These are phyloP conservation scores for Dactylellina parvicollis DNA, from an alignment of 2,329 filamentous ascomycete genomes.

Conservation along the genomic window DNA sequence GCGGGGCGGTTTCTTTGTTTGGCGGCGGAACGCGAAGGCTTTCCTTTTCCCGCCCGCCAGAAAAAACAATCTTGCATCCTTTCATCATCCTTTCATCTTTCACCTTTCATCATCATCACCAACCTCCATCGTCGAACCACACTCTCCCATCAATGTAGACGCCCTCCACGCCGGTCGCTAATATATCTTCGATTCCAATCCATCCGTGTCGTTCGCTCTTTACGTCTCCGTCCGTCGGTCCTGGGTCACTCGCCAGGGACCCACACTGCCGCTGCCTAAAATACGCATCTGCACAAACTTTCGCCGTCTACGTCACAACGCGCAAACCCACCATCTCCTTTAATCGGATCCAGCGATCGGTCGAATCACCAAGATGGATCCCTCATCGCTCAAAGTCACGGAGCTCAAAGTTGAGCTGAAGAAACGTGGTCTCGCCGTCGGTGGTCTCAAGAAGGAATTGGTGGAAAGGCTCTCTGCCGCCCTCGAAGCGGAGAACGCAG, in stretches of 20 bases:
- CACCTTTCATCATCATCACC: not conserved
- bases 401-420: slow-evolving; percentile 81
- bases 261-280: slow-evolving; percentile 16
- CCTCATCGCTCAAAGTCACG: slow-evolving; percentile 71
- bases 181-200: not conserved
- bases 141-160: not conserved
- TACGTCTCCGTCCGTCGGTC: not conserved
- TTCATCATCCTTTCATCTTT: not conserved
- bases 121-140: not conserved
- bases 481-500: slow-evolving; percentile 60
- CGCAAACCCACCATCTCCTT: slow-evolving; percentile 10
- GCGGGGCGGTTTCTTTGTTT: too few relatives aligned
- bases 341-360: not conserved
- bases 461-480: slow-evolving; percentile 70
- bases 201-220: not conserved
- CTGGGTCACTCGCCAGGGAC: not conserved
- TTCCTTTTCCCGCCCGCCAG: slow-evolving; percentile 16
- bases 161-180: not conserved
- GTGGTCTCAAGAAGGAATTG: slow-evolving; percentile 77
- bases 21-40: slow-evolving; percentile 32
- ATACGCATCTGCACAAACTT: slow-evolving; percentile 8
- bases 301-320: slow-evolving; percentile 33
- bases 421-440: slow-evolving; percentile 73
- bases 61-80: slow-evolving; percentile 11
- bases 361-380: slow-evolving; percentile 53